Conservation (phyloP, 2,329 filamentous ascomycete genomes). For the Aaosphaeria arxii region DNA sequence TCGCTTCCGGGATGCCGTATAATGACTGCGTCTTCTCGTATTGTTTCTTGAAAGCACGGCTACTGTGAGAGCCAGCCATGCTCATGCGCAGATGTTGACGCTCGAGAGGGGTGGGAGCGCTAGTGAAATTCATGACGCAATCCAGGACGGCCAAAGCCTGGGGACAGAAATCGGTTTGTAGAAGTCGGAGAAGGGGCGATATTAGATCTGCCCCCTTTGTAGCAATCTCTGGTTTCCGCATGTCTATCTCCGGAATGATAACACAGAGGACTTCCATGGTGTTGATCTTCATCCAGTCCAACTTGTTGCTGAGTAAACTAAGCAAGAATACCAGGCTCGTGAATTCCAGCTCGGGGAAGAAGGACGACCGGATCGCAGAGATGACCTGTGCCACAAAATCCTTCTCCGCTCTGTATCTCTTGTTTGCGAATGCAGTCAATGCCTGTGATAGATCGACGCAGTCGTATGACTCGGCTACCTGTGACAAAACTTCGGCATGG, state of each 20-base stretch:
- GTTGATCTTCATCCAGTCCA: conserved; percentile 86
- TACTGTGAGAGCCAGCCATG: conserved; percentile 85
- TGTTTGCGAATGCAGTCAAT: conserved; percentile 67
- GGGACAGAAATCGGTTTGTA: conserved; percentile 92
- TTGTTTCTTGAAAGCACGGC: conserved; percentile 80
- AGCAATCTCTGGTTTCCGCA: conserved; percentile 86
- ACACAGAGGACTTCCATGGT: conserved; percentile 87
- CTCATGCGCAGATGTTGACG: conserved; percentile 96
- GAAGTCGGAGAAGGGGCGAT: conserved; percentile 80
- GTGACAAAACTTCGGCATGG: conserved; percentile 67
- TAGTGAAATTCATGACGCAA: conserved; percentile 91
- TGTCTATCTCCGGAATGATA: conserved; percentile 85
- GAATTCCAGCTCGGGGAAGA: conserved; percentile 80
- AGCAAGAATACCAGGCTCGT: conserved; percentile 85
- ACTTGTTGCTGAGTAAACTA: conserved; percentile 83
- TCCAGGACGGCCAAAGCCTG: conserved; percentile 89
- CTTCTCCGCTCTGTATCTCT: conserved; percentile 63
- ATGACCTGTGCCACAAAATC: conserved; percentile 77
- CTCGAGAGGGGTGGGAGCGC: conserved; percentile 74
- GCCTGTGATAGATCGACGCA: conserved; percentile 65
- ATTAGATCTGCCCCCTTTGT: conserved; percentile 92
- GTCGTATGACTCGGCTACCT: conserved; percentile 70
- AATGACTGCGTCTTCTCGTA: conserved; percentile 92
- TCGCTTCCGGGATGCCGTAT: conserved; percentile 94
- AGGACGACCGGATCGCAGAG: conserved; percentile 70